Base-by-base conservation (phyloP, 2,329 filamentous ascomycete genomes). In the Juglanconis sp. region DNA sequence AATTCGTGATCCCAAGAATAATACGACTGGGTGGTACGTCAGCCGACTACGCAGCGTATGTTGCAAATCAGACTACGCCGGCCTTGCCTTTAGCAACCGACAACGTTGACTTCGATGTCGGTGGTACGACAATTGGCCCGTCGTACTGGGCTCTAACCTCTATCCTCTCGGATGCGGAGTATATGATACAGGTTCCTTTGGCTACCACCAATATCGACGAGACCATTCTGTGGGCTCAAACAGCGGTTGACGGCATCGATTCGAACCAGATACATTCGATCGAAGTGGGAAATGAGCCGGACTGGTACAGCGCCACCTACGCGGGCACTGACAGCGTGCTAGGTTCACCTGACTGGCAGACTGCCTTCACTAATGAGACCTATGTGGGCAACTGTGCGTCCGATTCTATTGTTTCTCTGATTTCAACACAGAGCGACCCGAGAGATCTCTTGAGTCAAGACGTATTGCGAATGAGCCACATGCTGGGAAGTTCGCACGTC, bases 11-110 rank as follows among this genome's bases (percentile, higher is more conserved):
- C 4, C n/a, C 7, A 42, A 42, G 38, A 7, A 70, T 71, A 49
- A 74, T 74, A 49, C 66, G 72, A 8, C 65, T 74, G 1, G 71
- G 71, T 10, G 72, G 72, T 6, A 72, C 71, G 1, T 72, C 69
- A 52, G 63, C 71, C 3, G 72, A 74, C 61, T 74, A 74, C 51
- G 72, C 68, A 2, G 66, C 60, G 54, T 73, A 73, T 60, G 62
- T 70, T 9, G 69, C 69, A 0, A 67, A 66, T 4, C 72, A 74
- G 55, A 46, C 61, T 3, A 65, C 66, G 31, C 66, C 69, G 1
- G 71, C 68, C 2, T 63, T 73, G 0, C 72, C 71, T 0, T 63
- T 69, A 1, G 68, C 71, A 3, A 69, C 71, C 56, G 68, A 69
- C 38, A 53, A 72, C 46, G 70, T 70, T 36, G 69, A 70, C 49